These are phyloP conservation scores for Wickerhamiella occidentalis DNA, from an alignment of 805 yeast species.

Conservation along the genomic window DNA sequence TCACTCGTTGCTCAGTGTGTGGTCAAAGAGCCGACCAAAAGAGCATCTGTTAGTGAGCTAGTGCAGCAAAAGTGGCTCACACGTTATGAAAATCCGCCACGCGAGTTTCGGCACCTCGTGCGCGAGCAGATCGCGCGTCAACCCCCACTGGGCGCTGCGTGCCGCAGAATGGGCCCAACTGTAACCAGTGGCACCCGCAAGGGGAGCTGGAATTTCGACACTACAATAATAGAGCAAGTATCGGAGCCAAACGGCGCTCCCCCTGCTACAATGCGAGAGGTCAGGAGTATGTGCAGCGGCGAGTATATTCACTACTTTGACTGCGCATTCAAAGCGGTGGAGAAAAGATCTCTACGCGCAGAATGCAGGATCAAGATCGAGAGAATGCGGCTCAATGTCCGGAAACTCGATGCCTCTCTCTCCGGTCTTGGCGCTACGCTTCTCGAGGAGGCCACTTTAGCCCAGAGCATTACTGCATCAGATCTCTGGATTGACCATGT, in stretches of 20 bases:
- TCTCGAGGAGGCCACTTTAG: neutral
- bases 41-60: constrained; percentile 54
- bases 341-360: neutral
- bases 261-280: neutral
- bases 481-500: constrained; percentile 25
- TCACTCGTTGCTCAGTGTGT: constrained; percentile 56
- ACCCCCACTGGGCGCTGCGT: neutral
- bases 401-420: neutral
- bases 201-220: constrained; percentile 2
- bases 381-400: neutral
- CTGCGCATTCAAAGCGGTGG: neutral
- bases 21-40: constrained; percentile 45
- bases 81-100: constrained; percentile 18
- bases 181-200: neutral
- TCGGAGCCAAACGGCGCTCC: neutral
- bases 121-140: neutral
- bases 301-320: constrained; percentile 5
- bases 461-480: constrained; percentile 30
- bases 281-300: neutral
- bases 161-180: neutral
- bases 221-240: neutral
- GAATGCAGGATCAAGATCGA: neutral
- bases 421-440: constrained; percentile 2
- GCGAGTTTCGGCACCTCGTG: neutral
- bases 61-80: constrained; percentile 41